Base-by-base conservation (phyloP, 768 basidiomycete species). In the Kwoniella botswanensis region DNA sequence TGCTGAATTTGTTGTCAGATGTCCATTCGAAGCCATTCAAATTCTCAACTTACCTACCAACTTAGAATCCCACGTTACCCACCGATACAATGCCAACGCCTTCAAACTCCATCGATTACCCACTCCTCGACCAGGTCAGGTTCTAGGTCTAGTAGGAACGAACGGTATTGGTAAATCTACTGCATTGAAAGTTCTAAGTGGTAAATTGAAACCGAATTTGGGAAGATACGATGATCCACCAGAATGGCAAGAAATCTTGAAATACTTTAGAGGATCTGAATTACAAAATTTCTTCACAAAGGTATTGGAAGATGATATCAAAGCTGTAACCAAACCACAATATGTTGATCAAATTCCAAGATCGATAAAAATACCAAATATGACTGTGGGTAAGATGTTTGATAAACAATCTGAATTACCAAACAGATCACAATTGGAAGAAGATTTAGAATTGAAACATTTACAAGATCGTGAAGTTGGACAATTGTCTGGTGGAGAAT, bases 131-230 rank as follows among this genome's bases (percentile, higher is more conserved):
- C 95, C 97, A 0, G 97, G 97, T 4, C 97, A 98, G 85, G 97
- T 99, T 3, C 88, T 99, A n/a, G 97, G 97, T 74, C 88, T 99
- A 50, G 97, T 98, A 21, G 97, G 97, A 42, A 98, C 96, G 0
- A 99, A 99, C 85, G 97, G 97, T 90, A 99, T 98, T 75, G 97
- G 97, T 65, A 99, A 99, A 87, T 94, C 93, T 76, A 99, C 97
- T 0, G 97, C 97, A 5, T 86, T 99, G 68, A 98, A 98, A 85
- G 92, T 99, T 70, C 86, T 99, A 41, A 94, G 94, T 17, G 97
- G 97, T 62, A 98, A 98, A 84, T 88, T 96, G 70, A 99, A 99
- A 85, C 96, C 97, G 9, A 99, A 99, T 85, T 88, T 99, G 64
- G 97, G 97, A 10, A 89, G 92, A 75, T 99, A 97, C 83, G 97